phyloP scores from a whole-genome alignment of 1,284 basidiomycete genomes.

The Trichosporon sp. region DNA sequence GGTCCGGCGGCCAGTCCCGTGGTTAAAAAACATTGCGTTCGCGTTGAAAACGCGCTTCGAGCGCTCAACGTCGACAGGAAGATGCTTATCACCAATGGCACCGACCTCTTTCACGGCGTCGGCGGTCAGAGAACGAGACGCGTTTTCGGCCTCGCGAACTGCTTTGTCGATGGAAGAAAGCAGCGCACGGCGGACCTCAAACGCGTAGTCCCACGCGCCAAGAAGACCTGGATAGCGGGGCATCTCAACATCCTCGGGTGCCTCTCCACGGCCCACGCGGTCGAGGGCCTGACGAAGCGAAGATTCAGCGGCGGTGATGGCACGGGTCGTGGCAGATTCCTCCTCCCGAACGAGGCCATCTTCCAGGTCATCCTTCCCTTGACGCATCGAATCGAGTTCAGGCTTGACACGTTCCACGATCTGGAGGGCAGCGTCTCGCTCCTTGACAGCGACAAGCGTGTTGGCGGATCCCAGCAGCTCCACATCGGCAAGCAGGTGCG shows the following conservation, averaged over 20 bases:
- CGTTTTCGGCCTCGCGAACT: slow-evolving; percentile 78
- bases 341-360: slow-evolving; percentile 77
- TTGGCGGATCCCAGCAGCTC: slow-evolving; percentile 86
- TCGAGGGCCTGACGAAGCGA: slow-evolving; percentile 74
- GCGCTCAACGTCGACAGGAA: slow-evolving; percentile 79
- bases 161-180: slow-evolving; percentile 76
- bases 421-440: slow-evolving; percentile 72
- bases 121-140: slow-evolving; percentile 72
- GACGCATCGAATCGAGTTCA: slow-evolving; percentile 82
- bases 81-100: slow-evolving; percentile 72
- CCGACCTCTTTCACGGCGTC: slow-evolving; percentile 71
- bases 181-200: slow-evolving; percentile 78
- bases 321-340: slow-evolving; percentile 69
- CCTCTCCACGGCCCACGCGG: slow-evolving; percentile 73
- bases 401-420: slow-evolving; percentile 76
- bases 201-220: slow-evolving; percentile 84
- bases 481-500: slow-evolving; percentile 84
- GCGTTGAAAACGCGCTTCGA: slow-evolving; percentile 86
- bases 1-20: slow-evolving; percentile 60
- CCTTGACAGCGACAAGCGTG: slow-evolving; percentile 76
- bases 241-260: slow-evolving; percentile 59
- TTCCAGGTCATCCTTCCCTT: slow-evolving; percentile 72
- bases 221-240: slow-evolving; percentile 87
- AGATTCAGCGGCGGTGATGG: slow-evolving; percentile 64
- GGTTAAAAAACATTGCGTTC: slow-evolving; percentile 81